Conservation (phyloP, 495 filamentous ascomycete genomes). For the Barbatosphaeria neglecta region DNA sequence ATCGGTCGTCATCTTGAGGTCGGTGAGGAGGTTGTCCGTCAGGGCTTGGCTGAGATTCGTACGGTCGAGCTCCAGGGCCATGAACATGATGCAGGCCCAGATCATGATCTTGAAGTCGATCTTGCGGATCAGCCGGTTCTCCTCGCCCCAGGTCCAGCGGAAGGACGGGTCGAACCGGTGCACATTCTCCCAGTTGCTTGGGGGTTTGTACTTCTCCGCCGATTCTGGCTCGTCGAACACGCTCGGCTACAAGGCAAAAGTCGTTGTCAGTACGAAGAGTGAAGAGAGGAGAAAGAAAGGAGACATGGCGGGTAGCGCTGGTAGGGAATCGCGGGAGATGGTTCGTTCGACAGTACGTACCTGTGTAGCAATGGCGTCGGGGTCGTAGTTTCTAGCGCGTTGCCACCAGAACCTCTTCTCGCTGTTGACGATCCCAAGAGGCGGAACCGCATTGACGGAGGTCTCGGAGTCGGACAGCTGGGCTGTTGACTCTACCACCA, state of each 20-base stretch:
- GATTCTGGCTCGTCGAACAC: slow-evolving; percentile 33
- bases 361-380: slow-evolving; percentile 46
- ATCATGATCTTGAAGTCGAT: slow-evolving; percentile 31
- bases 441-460: slow-evolving; percentile 12
- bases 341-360: slow-evolving; percentile 3
- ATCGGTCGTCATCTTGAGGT: slow-evolving; percentile 22
- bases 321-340: no score
- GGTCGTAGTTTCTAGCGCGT: slow-evolving; percentile 28
- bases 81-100: slow-evolving; percentile 72
- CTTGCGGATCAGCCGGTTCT: slow-evolving; percentile 23
- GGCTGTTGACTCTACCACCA: background rate
- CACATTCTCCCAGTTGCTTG: slow-evolving; percentile 30
- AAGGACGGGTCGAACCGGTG: slow-evolving; percentile 29
- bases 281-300: no score
- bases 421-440: slow-evolving; percentile 24
- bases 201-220: slow-evolving; percentile 23
- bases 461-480: slow-evolving; percentile 2
- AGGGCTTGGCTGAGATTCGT: slow-evolving; percentile 44
- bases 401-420: slow-evolving; percentile 36
- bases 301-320: no score
- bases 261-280: no score
- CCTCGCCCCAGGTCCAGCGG: slow-evolving; percentile 33
- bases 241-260: slow-evolving; percentile 18
- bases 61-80: slow-evolving; percentile 70
- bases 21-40: slow-evolving; percentile 26